Evolutionary conservation across 495 filamentous ascomycete species (phyloP), one percentile per base, ranked within the genome.

Genomic region (Pseudoneurospora amorphoporcata): DNA sequence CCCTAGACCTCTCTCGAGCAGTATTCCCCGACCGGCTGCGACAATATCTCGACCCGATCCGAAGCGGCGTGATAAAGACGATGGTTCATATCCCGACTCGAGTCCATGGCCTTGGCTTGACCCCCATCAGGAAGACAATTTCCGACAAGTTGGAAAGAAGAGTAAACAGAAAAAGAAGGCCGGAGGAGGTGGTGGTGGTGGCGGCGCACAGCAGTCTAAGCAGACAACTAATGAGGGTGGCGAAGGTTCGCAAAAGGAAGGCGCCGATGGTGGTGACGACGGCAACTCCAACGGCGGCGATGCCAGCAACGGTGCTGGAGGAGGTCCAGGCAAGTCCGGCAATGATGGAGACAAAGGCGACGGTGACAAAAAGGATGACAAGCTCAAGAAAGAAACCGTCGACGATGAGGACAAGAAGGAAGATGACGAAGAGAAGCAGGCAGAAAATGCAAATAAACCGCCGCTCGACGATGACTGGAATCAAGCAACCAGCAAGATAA

Each of bases 241-340:
- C n/a, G 81, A 84, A 16, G 80, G 77, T 23, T 81, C 81, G n/a
- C 84, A 88, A 69, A 82, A 87, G n/a, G 81, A 83, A 9, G 81
- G 53, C 17, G 73, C 72, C 38, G 79, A 76, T 37, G 79, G 70
- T 32, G 77, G 72, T 12, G 81, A 73, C 35, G 79, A 77, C 39
- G 75, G 69, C 7, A 72, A 71, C 37, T 71, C 73, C 41, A 68
- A 73, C n/a, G 79, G 73, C 38, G 79, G 74, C 3, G 74, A 73
- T 47, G 71, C 72, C 53, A 77, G 77, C 45, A 72, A 45, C 32
- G 53, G 53, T 65, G 75, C 70, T 43, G 53, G 53, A 65, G 53
- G 53, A 35, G 53, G 53, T 35, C 29, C 53, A 35, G 78, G 73
- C 14, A 73, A 79, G 39, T 73, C 77, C 16, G 81, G 79, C 53